Conservation (phyloP, 2,329 filamentous ascomycete genomes). For the Hortaea werneckii region DNA sequence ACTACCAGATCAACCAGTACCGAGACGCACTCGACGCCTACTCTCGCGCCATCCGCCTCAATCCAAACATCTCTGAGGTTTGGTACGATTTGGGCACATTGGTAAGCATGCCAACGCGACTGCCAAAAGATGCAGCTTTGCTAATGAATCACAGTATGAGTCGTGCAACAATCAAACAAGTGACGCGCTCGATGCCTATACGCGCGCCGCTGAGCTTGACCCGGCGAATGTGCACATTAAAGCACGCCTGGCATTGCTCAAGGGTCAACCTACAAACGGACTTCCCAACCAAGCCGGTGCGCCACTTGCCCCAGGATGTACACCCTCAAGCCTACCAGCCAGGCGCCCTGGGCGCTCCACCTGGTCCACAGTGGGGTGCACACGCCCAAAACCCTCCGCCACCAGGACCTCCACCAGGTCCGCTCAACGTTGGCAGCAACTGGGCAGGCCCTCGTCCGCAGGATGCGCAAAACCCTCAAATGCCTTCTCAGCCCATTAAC, state of each 20-base stretch:
- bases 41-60: constrained; percentile 88
- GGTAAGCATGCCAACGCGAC: constrained; percentile 46
- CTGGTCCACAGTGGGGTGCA: constrained; percentile 80
- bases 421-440: constrained; percentile 42
- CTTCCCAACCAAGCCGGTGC: constrained; percentile 61
- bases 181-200: constrained; percentile 91
- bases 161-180: constrained; percentile 98
- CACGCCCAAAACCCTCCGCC: constrained; percentile 56
- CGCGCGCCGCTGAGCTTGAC: constrained; percentile 87
- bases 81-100: constrained; percentile 97
- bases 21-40: constrained; percentile 95
- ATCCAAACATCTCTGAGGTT: constrained; percentile 96
- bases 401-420: constrained; percentile 53
- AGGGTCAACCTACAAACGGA: constrained; percentile 61
- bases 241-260: constrained; percentile 78
- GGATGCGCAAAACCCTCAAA: constrained; percentile 57
- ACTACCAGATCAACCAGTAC: constrained; percentile 99
- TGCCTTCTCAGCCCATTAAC: constrained; percentile 58
- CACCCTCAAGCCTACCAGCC: constrained; percentile 90
- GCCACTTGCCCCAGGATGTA: constrained; percentile 90
- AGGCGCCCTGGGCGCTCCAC: constrained; percentile 69
- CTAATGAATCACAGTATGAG: constrained; percentile 61
- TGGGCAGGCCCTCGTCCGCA: constrained; percentile 61
- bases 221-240: constrained; percentile 93
- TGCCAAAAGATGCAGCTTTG: not conserved